Evolutionary conservation across 768 basidiomycete species (phyloP).

Genomic region (Boletus reticulatus): DNA sequence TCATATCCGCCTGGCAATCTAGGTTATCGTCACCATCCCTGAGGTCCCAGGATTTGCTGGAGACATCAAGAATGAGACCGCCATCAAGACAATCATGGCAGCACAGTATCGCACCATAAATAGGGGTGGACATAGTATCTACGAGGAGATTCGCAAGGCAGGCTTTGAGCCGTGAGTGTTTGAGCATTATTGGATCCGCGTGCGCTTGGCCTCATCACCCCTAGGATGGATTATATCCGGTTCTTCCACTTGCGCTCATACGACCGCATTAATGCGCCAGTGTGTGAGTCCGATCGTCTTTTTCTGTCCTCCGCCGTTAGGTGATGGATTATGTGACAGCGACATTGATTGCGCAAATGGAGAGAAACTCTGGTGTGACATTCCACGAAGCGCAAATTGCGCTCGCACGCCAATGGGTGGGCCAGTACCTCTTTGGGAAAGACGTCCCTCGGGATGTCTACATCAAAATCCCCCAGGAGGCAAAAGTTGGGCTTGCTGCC

Average conservation of each 20-base stretch:
- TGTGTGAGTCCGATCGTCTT: conserved; percentile 38
- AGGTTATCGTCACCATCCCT: conserved; percentile 87
- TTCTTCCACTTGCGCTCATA: conserved; percentile 94
- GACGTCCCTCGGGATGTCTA: conserved; percentile 50
- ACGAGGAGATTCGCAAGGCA: conserved; percentile 73
- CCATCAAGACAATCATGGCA: conserved; percentile 82
- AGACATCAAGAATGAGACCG: conserved; percentile 62
- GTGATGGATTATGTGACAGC: conserved; percentile 21
- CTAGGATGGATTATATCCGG: conserved; percentile 77
- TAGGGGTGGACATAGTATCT: conserved; percentile 83
- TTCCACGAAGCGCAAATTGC: conserved; percentile 90
- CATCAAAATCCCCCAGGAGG: conserved; percentile 54
- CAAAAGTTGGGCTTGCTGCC: conserved; percentile 45
- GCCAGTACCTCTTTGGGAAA: conserved; percentile 38
- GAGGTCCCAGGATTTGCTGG: conserved; percentile 92
- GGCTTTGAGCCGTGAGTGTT: conserved; percentile 73
- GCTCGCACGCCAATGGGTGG: conserved; percentile 73
- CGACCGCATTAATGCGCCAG: conserved; percentile 84
- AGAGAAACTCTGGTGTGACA: conserved; percentile 68
- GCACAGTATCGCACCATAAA: conserved; percentile 89
- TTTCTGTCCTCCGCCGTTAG: conserved; percentile 15
- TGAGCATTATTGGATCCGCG: neutral
- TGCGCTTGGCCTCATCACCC: neutral
- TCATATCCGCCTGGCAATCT: neutral
- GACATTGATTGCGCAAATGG: conserved; percentile 64